Percentiles rank a stretch among this genome's conserved stretches.
These are phyloP conservation scores for Lenzites betulinus DNA, from an alignment of 768 basidiomycete species.

Conservation along the genomic window DNA sequence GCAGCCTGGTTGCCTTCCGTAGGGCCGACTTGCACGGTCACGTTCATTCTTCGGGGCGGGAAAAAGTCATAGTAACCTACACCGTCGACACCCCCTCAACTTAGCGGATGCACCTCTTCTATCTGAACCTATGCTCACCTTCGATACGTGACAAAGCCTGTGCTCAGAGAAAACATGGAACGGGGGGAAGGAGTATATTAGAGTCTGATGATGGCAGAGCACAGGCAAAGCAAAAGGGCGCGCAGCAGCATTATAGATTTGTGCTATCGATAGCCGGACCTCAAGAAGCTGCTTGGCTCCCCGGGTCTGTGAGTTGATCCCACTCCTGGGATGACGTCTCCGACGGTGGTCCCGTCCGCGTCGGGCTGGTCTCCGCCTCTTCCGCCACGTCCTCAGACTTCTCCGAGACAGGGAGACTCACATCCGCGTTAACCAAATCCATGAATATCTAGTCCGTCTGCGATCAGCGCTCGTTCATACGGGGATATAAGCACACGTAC, in stretches of 20 bases:
- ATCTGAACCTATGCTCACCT: conserved; percentile 59
- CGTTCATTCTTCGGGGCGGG: conserved; percentile 73
- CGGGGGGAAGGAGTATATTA: conserved; percentile 30
- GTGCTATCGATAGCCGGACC: conserved; percentile 14
- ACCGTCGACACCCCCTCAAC: conserved; percentile 25
- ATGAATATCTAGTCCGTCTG: conserved; percentile 56
- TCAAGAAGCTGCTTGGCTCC: conserved; percentile 50
- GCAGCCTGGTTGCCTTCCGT: conserved; percentile 30
- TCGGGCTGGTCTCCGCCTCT: conserved; percentile 63
- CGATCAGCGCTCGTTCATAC: conserved; percentile 8
- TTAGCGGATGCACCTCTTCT: conserved; percentile 23
- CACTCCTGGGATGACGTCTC: conserved; percentile 90
- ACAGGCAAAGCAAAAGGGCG: conserved; percentile 17
- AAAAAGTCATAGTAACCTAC: conserved; percentile 78
- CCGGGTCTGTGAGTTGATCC: conserved; percentile 84
- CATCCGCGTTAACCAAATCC: conserved; percentile 86
- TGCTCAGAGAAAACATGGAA: conserved; percentile 16
- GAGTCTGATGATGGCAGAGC: conserved; percentile 28
- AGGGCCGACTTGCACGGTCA: conserved; percentile 50
- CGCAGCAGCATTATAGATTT: conserved; percentile 17
- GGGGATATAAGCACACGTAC: conserved; percentile 37
- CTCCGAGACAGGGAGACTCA: conserved; percentile 64
- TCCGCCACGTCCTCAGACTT: conserved; percentile 37
- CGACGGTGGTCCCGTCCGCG: conserved; percentile 70
- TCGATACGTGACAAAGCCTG: conserved; percentile 69